A percentile compares a stretch with the other conserved stretches of the same genome.
Evolutionary conservation across 1,284 basidiomycete species (phyloP).

Genomic region (Ustilago shanxiensis): DNA sequence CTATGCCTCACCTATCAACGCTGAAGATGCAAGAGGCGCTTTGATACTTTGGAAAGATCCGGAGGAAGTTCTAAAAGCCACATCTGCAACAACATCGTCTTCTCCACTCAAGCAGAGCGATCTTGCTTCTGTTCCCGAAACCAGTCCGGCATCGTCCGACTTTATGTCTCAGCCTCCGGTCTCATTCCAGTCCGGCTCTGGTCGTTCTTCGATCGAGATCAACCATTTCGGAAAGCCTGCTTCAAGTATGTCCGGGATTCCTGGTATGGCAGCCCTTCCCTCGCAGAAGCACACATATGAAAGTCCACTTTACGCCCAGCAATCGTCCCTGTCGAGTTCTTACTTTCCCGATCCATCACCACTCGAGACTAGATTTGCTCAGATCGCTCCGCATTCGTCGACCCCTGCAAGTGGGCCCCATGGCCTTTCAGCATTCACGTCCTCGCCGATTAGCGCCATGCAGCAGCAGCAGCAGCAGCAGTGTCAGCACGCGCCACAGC

Average conservation of each 20-base stretch:
- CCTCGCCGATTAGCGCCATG: not conserved
- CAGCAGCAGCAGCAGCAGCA: constrained; percentile 10
- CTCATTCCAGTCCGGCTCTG: constrained; percentile 27
- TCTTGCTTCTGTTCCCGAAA: constrained; percentile 15
- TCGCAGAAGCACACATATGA: constrained; percentile 18
- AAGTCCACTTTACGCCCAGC: constrained; percentile 49
- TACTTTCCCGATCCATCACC: constrained; percentile 44
- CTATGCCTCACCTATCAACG: constrained; percentile 47
- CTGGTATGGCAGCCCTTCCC: constrained; percentile 28
- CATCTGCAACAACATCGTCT: constrained; percentile 10
- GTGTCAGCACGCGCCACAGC: constrained; percentile 11
- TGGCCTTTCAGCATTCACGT: not conserved
- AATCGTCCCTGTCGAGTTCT: constrained; percentile 47
- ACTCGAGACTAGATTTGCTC: constrained; percentile 13
- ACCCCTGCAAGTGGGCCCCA: not conserved
- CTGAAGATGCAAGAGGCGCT: constrained; percentile 41
- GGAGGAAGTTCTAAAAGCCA: constrained; percentile 37
- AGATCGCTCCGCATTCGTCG: not conserved
- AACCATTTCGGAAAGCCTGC: not conserved
- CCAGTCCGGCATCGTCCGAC: constrained; percentile 1
- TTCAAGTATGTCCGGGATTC: constrained; percentile 4
- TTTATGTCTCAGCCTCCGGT: constrained; percentile 44
- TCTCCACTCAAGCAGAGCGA: constrained; percentile 31
- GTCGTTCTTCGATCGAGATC: not conserved
- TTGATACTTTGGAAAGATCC: constrained; percentile 52